These are phyloP conservation scores for Aspergillus udagawae DNA, from an alignment of 2,329 filamentous ascomycete species.

Conservation along the genomic window DNA sequence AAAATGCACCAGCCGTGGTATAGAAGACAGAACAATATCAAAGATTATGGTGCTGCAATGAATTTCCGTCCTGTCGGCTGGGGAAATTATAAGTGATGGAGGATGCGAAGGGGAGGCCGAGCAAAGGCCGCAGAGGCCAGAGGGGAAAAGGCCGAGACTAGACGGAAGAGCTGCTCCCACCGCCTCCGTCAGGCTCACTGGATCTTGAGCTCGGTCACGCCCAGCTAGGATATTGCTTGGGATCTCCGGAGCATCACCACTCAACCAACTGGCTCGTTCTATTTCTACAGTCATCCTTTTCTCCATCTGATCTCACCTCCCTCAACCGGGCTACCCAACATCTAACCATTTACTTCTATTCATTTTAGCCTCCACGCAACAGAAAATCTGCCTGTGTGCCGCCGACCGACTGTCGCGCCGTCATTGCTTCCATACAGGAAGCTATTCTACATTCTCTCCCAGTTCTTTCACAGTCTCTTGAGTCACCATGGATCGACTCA, in stretches of 20 bases:
- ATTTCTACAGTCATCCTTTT: conserved; percentile 2
- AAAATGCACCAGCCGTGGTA: neutral
- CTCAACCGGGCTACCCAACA: conserved; percentile 1
- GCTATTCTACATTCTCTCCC: conserved; percentile 19
- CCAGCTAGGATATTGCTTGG: neutral
- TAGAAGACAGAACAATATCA: conserved; percentile 4
- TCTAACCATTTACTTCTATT: neutral
- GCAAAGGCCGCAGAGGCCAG: conserved; percentile 22
- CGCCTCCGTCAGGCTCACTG: conserved; percentile 32
- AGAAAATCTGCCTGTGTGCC: neutral
- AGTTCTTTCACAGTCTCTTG: conserved; percentile 15
- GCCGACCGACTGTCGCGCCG: conserved; percentile 3
- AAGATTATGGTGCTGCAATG: conserved; percentile 5
- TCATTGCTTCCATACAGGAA: conserved; percentile 30
- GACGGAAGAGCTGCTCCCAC: conserved; percentile 19
- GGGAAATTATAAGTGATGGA: conserved; percentile 11
- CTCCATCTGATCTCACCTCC: conserved; percentile 3
- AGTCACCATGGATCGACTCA: conserved; percentile 79
- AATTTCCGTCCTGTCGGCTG: conserved; percentile 8
- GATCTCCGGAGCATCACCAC: conserved; percentile 4
- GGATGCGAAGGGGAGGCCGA: conserved; percentile 22
- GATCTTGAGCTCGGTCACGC: conserved; percentile 4
- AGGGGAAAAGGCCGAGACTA: conserved; percentile 13
- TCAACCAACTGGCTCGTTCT: conserved; percentile 4
- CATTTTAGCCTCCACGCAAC: neutral